Percentiles rank a stretch among this genome's conserved stretches.
Conservation (phyloP, 176 grass and related monocot genomes). For the Musa acuminata region DNA sequence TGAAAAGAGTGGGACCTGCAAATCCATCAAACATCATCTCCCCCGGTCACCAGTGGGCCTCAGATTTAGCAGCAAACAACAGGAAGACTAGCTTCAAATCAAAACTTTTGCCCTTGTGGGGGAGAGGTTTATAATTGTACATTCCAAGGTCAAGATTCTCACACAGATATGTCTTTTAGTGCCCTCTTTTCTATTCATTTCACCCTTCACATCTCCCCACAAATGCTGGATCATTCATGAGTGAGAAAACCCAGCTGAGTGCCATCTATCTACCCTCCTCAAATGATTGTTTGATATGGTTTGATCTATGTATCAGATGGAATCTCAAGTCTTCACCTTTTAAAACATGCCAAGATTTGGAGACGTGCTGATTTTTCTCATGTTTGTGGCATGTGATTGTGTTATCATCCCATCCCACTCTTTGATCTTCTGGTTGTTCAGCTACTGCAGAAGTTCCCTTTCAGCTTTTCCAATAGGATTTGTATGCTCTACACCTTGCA, state of each 20-base stretch:
- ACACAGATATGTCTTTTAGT: conserved; percentile 37
- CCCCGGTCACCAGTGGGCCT: background rate
- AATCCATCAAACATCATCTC: too few relatives aligned
- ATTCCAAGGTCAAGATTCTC: conserved; percentile 89
- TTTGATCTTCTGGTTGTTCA: too few relatives aligned
- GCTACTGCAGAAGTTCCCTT: too few relatives aligned
- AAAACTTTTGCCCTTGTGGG: conserved; percentile 23
- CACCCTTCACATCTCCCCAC: background rate
- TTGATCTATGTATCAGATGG: background rate
- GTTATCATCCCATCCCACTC: too few relatives aligned
- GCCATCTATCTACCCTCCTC: background rate
- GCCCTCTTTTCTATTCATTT: conserved; percentile 18
- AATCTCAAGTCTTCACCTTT: background rate
- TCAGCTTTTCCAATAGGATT: too few relatives aligned
- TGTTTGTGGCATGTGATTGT: too few relatives aligned
- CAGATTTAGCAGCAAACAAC: background rate
- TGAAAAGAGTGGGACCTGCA: too few relatives aligned
- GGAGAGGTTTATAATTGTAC: conserved; percentile 42
- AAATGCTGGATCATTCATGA: background rate
- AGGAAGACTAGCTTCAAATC: conserved; percentile 36
- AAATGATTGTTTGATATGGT: background rate
- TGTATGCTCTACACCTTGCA: too few relatives aligned
- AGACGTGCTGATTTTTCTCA: too few relatives aligned
- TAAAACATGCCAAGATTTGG: background rate
- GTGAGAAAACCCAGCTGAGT: background rate